Evolutionary conservation across 2,329 filamentous ascomycete genomes (phyloP).

Genomic region (Pestalotiopsis sp.): DNA sequence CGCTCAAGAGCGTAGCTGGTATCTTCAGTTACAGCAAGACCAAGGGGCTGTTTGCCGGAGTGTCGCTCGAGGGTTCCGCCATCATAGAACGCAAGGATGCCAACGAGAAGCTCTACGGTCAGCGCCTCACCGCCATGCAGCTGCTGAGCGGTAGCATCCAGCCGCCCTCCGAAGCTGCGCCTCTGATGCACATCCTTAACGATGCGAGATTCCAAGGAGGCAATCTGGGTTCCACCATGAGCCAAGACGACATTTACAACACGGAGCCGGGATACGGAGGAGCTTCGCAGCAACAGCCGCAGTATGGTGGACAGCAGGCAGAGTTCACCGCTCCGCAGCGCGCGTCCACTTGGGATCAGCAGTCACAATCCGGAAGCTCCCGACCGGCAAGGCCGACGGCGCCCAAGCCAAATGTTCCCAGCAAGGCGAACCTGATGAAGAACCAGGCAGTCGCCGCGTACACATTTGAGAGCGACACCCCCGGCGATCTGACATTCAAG

Average conservation of each 20-base stretch:
- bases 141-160: conserved; percentile 78
- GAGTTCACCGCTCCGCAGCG: conserved; percentile 61
- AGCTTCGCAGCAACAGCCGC: conserved; percentile 57
- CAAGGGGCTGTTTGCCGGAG: conserved; percentile 94
- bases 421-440: conserved; percentile 56
- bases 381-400: conserved; percentile 80
- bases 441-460: conserved; percentile 91
- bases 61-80: conserved; percentile 89
- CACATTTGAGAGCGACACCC: conserved; percentile 92
- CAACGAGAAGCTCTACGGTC: conserved; percentile 93
- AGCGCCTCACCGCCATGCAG: conserved; percentile 77
- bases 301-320: conserved; percentile 35
- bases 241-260: conserved; percentile 2
- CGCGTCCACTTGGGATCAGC: conserved; percentile 52
- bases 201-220: conserved; percentile 79
- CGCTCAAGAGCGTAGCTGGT: conserved; percentile 83
- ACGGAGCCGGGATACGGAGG: conserved; percentile 37
- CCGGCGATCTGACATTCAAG: conserved; percentile 91
- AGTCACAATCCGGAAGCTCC: conserved; percentile 48
- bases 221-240: conserved; percentile 74
- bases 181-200: conserved; percentile 83
- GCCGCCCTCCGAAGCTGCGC: conserved; percentile 79
- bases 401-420: conserved; percentile 82
- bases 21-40: conserved; percentile 98
- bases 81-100: conserved; percentile 95